Base-by-base conservation (phyloP, 2,329 filamentous ascomycete species). In the Phoma sp. region DNA sequence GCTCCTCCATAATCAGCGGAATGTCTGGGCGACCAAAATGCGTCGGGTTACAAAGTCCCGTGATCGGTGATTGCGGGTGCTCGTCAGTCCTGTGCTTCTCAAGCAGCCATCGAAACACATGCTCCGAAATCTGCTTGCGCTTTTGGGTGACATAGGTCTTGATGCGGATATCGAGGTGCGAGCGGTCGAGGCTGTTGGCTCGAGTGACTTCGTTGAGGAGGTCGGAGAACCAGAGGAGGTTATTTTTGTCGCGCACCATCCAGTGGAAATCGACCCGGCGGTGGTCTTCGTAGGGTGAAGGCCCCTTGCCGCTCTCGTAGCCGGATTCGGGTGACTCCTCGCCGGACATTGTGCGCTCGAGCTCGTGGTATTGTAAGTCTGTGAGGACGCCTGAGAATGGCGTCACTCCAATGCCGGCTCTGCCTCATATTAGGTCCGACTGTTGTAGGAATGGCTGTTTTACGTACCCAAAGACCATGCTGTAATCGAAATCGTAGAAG, bases 261-360 rank as follows among this genome's bases (percentile, higher is more conserved):
- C 83, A 86, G 68, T 86, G 82, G 53, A 86, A 85, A 61, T 86
- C 83, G 1, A 84, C 79, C 4, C 82, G 77, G 30, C 82, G 78
- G 58, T 81, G 79, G 22, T 72, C 60, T 1, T 71, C 64, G 29
- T 75, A 77, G 2, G 63, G 66, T 4, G 64, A 62, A 18, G 47
- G 32, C 1, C 57, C 42, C 13, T 55, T 49, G 13, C 40, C 40
- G 24, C 56, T 44, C 27, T 57, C 53, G 45, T 43, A 39, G 7
- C 47, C 55, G 2, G 52, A 55, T 5, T 61, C 50, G 2, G 53
- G 24, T 1, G 61, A 47, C 14, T 56, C 42, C 37, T 68, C 56
- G 22, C 38, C 54, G 5, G 64, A 62, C 22, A 38, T 60, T 22
- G 54, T 60, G 14, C 66, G 67, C 27, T 75, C 61, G 39, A 81